phyloP scores from a whole-genome alignment of 139 green algal species.

The Tetraselmis chui region DNA sequence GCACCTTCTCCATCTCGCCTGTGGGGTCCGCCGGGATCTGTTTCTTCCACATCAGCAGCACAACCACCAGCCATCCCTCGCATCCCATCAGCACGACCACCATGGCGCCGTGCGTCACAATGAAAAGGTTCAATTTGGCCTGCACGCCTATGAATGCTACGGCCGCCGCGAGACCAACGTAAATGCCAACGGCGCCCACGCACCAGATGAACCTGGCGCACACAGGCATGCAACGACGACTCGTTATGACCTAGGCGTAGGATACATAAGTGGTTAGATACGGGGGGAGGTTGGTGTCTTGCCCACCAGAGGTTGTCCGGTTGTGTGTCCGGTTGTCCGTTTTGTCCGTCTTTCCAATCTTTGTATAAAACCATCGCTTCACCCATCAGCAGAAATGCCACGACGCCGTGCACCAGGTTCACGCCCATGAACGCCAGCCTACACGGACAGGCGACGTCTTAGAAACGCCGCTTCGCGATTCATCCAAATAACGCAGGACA shows the following conservation, averaged over 20 bases:
- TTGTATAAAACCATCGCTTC: background rate
- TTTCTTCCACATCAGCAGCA: background rate
- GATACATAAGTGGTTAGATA: too few relatives aligned
- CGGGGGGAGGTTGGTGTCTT: too few relatives aligned
- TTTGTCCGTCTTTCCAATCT: background rate
- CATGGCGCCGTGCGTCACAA: background rate
- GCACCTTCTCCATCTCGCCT: background rate
- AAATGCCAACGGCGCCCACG: background rate
- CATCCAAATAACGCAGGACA: too few relatives aligned
- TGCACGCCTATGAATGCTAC: background rate
- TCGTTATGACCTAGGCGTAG: too few relatives aligned
- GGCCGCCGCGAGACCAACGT: background rate
- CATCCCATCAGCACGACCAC: background rate
- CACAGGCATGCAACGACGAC: background rate
- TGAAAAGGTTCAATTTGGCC: background rate
- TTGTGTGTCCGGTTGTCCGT: too few relatives aligned
- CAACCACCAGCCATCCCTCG: background rate
- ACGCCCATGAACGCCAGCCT: background rate
- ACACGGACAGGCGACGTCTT: too few relatives aligned
- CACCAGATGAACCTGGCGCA: background rate
- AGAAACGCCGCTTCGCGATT: too few relatives aligned
- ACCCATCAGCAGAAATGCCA: background rate
- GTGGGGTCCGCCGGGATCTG: background rate
- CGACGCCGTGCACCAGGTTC: background rate
- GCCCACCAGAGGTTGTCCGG: background rate